Percentiles rank a stretch among this genome's conserved stretches.
Conservation (phyloP, 345 rosid genomes). For the Aurinia saxatilis region DNA sequence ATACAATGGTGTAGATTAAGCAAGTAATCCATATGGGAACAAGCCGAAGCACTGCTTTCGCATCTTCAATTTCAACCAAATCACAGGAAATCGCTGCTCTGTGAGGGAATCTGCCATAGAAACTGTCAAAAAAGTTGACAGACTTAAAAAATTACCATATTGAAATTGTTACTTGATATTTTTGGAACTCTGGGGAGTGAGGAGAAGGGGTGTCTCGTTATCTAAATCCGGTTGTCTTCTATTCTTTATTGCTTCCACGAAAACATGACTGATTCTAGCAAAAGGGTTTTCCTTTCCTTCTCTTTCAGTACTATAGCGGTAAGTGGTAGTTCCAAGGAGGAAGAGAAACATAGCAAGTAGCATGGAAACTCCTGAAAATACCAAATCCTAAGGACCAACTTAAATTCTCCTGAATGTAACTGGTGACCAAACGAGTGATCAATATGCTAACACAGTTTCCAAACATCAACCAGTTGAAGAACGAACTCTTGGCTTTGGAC, state of each 20-base stretch:
- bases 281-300: constrained; percentile 8
- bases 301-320: constrained; percentile 7
- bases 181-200: constrained; percentile 25
- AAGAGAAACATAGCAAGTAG: constrained; percentile 20
- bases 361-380: constrained; percentile 24
- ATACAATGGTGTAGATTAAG: constrained; percentile 37
- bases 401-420: constrained; percentile 61
- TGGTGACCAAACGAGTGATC: constrained; percentile 33
- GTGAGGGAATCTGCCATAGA: constrained; percentile 37
- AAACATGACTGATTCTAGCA: constrained; percentile 20
- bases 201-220: not conserved
- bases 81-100: constrained; percentile 34
- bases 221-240: not conserved
- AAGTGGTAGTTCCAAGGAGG: constrained; percentile 22
- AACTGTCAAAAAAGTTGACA: too few species aligned
- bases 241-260: constrained; percentile 19
- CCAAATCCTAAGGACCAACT: constrained; percentile 72
- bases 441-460: constrained; percentile 36
- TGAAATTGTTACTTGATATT: constrained; percentile 30
- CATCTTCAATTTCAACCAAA: constrained; percentile 40
- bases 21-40: constrained; percentile 45
- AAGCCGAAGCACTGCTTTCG: constrained; percentile 36
- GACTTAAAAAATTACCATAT: not conserved
- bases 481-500: constrained; percentile 47
- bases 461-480: constrained; percentile 82